These are phyloP conservation scores for Alternaria alternata DNA, from an alignment of 2,329 filamentous ascomycete genomes.

Conservation along the genomic window DNA sequence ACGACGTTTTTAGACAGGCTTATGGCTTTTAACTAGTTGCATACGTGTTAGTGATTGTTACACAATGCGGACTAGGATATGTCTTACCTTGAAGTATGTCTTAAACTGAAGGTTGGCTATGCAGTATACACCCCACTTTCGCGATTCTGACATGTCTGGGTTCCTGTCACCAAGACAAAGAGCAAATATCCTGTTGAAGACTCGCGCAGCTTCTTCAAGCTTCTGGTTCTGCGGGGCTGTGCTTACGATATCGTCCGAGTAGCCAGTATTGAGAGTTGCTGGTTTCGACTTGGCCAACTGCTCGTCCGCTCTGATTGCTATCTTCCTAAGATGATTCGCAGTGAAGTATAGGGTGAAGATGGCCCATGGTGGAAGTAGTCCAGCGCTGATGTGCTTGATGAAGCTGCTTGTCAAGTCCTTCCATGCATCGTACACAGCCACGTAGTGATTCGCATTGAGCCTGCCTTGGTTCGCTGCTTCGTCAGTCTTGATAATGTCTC, in stretches of 20 bases:
- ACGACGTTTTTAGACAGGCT: constrained; percentile 90
- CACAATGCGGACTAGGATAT: background rate
- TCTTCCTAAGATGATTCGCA: constrained; percentile 84
- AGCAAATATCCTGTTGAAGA: constrained; percentile 91
- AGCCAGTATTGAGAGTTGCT: constrained; percentile 58
- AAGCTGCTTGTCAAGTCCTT: constrained; percentile 81
- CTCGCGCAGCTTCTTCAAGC: constrained; percentile 87
- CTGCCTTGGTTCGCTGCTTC: constrained; percentile 59
- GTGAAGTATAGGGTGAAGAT: constrained; percentile 88
- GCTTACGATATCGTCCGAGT: constrained; percentile 83
- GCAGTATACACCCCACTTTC: constrained; percentile 98
- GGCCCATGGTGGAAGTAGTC: constrained; percentile 85
- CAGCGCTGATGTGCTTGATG: constrained; percentile 80
- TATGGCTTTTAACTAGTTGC: constrained; percentile 75
- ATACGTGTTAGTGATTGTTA: constrained; percentile 7
- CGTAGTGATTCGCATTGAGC: constrained; percentile 68
- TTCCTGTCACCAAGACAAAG: constrained; percentile 88
- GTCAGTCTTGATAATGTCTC: constrained; percentile 74
- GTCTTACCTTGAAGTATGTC: constrained; percentile 83
- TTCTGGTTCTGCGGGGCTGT: constrained; percentile 74
- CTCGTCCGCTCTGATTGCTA: constrained; percentile 90
- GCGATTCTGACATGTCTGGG: constrained; percentile 78
- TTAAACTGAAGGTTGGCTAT: constrained; percentile 96
- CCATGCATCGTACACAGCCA: constrained; percentile 87
- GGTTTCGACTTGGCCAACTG: constrained; percentile 64